A percentile compares a stretch with the other conserved stretches of the same genome.
These are phyloP conservation scores for Dipodascopsis uninucleata DNA, from an alignment of 805 yeast genomes.

Conservation along the genomic window DNA sequence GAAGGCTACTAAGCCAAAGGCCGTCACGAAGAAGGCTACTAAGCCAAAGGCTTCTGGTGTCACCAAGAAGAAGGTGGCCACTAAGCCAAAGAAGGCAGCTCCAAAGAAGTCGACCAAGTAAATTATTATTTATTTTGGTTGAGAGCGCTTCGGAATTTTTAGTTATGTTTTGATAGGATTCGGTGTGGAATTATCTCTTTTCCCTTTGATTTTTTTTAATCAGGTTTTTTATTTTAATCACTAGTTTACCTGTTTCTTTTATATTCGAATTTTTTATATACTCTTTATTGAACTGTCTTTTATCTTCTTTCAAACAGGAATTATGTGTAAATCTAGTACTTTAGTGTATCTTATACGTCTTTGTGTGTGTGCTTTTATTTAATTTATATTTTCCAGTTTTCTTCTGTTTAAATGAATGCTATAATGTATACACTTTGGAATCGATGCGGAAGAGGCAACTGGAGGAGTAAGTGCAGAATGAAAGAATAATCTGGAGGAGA, in stretches of 20 bases:
- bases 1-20: constrained; percentile 31
- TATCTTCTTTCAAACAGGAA: neutral
- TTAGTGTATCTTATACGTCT: neutral
- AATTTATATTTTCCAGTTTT: constrained; percentile 1
- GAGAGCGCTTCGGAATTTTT: neutral
- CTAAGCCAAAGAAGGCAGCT: constrained; percentile 24
- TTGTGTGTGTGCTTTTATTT: constrained; percentile 11
- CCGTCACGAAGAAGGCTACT: constrained; percentile 23
- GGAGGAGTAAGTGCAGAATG: too few relatives aligned
- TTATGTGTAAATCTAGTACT: neutral
- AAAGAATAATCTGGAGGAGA: too few relatives aligned
- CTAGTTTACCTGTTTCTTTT: too few relatives aligned
- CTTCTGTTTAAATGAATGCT: too few relatives aligned
- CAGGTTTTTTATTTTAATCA: neutral
- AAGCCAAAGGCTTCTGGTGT: constrained; percentile 18
- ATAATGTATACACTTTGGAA: too few relatives aligned
- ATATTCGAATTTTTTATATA: neutral
- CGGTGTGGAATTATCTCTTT: neutral
- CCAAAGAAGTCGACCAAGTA: constrained; percentile 27
- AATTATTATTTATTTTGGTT: constrained; percentile 27
- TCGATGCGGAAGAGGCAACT: too few relatives aligned
- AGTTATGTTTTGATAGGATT: constrained; percentile 17
- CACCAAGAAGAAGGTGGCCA: constrained; percentile 27
- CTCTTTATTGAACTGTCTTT: neutral
- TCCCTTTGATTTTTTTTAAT: constrained; percentile 2